Base-by-base conservation (phyloP, 2,329 filamentous ascomycete genomes). In the Rhynchosporium graminicola region DNA sequence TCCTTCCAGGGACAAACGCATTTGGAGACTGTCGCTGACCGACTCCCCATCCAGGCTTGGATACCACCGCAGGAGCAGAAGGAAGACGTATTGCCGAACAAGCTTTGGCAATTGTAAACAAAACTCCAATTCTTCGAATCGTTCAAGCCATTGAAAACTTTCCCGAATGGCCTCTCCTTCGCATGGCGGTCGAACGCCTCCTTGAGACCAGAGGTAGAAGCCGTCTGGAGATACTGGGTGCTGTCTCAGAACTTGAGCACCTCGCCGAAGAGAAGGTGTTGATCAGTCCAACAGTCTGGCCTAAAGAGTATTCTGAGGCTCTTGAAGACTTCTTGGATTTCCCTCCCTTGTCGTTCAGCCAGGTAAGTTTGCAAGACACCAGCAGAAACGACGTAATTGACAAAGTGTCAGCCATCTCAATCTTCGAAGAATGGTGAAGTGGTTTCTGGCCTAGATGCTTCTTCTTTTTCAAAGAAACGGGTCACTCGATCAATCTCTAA, bases 181-280 rank as follows among this genome's bases (percentile, higher is more conserved):
- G 36, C 42, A 43, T 56, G 52, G 52, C 52, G 7, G 40, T 56
- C 12, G 52, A 56, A 38, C 52, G 52, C 20, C 28, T 56, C 4
- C 36, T 43, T 12, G 36, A 56, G 43, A 26, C 36, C 38, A 28
- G 52, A 56, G 40, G 43, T 31, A 40, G 28, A 28, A 43, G 38
- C 28, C 36, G 36, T 8, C 36, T 56, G 42, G 40, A 56, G 20
- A 56, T 56, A 13, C 7, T 42, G 6, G 52, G 36, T 42, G 52
- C 52, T 4, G 38, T 56, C 12, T 42, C 36, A 4, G 52, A 56
- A 26, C 15, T 56, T 29, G 52, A 56, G 10, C 36, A 56, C 15
- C n/a, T 56, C 3, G 52, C 36, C 13, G 52, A 56, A 12, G 52
- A 56, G 52, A 56, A 56, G n/a, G 52, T 42, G 1, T 9, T 56